A percentile compares a stretch with the other conserved stretches of the same genome.
These are phyloP conservation scores for Dinochytrium kinnereticum DNA, from an alignment of 371 early-diverging fungal species.

Conservation along the genomic window DNA sequence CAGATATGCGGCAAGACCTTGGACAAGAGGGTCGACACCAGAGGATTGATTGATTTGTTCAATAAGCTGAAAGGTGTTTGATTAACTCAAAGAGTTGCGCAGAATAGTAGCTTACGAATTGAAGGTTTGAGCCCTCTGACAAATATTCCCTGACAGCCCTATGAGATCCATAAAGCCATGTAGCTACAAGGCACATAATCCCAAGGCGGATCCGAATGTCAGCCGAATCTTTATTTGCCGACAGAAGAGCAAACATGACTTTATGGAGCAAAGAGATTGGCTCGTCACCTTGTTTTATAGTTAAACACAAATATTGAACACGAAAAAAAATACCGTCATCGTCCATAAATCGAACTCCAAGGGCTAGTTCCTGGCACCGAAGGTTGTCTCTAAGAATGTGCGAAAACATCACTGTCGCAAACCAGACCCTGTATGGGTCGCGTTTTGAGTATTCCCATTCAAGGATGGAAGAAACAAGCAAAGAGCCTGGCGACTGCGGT, in stretches of 20 bases:
- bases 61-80: slow-evolving; percentile 62
- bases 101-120: slow-evolving; percentile 71
- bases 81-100: neutral
- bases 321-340: slow-evolving; percentile 37
- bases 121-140: slow-evolving; percentile 85
- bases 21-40: slow-evolving; percentile 79
- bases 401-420: slow-evolving; percentile 81
- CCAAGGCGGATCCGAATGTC: slow-evolving; percentile 77
- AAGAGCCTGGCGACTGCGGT: slow-evolving; percentile 81
- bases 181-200: slow-evolving; percentile 69
- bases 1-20: slow-evolving; percentile 88
- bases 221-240: slow-evolving; percentile 37
- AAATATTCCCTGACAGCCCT: slow-evolving; percentile 79
- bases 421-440: slow-evolving; percentile 90
- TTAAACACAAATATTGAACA: slow-evolving; percentile 24
- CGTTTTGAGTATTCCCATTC: slow-evolving; percentile 71
- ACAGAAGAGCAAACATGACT: slow-evolving; percentile 51
- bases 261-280: slow-evolving; percentile 60
- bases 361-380: slow-evolving; percentile 75
- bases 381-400: slow-evolving; percentile 76
- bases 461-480: slow-evolving; percentile 76
- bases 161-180: slow-evolving; percentile 85
- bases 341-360: slow-evolving; percentile 72
- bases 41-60: slow-evolving; percentile 85
- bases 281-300: slow-evolving; percentile 52